Percentiles rank a stretch among this genome's conserved stretches.
These are phyloP conservation scores for Nemania sp. DNA, from an alignment of 2,329 filamentous ascomycete genomes.

Conservation along the genomic window DNA sequence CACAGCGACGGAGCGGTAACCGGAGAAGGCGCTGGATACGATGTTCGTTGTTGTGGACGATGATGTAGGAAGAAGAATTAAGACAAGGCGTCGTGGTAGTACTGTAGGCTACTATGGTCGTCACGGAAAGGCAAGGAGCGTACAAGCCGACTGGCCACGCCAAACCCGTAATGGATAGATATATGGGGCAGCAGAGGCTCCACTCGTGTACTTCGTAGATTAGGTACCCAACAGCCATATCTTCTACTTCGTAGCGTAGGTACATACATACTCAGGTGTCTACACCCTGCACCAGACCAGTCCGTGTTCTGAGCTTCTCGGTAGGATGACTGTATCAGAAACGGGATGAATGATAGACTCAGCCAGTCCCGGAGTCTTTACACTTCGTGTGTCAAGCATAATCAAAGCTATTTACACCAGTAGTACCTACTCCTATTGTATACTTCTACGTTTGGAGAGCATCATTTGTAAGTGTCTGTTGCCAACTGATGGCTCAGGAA, in stretches of 20 bases:
- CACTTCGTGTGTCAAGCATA: no score
- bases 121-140: slow-evolving; percentile 36
- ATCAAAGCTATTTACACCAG: neutral
- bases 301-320: no score
- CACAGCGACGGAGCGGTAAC: slow-evolving; percentile 15
- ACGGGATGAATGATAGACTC: no score
- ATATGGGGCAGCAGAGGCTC: slow-evolving; percentile 5
- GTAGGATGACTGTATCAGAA: no score
- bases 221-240: neutral
- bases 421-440: neutral
- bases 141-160: slow-evolving; percentile 24
- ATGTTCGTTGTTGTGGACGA: slow-evolving; percentile 29
- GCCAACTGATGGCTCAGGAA: no score
- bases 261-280: no score
- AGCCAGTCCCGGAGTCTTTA: no score
- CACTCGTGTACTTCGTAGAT: slow-evolving; percentile 9
- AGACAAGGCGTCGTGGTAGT: slow-evolving; percentile 32
- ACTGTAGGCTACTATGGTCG: slow-evolving; percentile 33
- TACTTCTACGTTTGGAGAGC: no score
- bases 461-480: no score
- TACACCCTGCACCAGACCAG: no score
- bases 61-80: slow-evolving; percentile 40
- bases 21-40: slow-evolving; percentile 18
- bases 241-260: neutral
- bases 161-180: slow-evolving; percentile 18